These are phyloP conservation scores for Mycosphaerelloides madeirae DNA, from an alignment of 2,329 filamentous ascomycete species.

Conservation along the genomic window DNA sequence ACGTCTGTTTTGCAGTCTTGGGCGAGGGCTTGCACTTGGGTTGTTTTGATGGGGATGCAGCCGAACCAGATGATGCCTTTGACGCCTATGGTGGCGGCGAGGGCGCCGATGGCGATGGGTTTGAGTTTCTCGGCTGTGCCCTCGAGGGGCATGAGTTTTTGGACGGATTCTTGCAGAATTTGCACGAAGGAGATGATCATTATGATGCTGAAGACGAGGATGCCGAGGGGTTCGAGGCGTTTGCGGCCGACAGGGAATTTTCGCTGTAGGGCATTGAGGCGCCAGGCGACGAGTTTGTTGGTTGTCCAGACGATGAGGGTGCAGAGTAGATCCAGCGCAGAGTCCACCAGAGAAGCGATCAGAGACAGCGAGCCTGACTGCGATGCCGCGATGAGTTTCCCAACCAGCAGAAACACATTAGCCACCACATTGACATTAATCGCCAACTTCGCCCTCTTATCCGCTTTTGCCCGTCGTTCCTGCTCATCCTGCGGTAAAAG, in stretches of 20 bases:
- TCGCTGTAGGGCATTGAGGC: conserved; percentile 45
- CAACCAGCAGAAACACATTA: conserved; percentile 53
- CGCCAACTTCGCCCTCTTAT: conserved; percentile 51
- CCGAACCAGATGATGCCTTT: conserved; percentile 59
- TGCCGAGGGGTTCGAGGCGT: conserved; percentile 57
- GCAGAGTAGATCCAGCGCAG: conserved; percentile 56
- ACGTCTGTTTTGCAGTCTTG: conserved; percentile 63
- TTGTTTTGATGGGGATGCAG: conserved; percentile 57
- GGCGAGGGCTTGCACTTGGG: conserved; percentile 59
- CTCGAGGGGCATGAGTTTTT: conserved; percentile 50
- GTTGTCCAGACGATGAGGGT: conserved; percentile 59
- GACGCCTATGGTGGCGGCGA: conserved; percentile 54
- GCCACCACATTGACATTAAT: conserved; percentile 59
- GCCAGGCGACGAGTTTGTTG: conserved; percentile 56
- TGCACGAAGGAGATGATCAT: conserved; percentile 61
- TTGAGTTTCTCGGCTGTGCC: conserved; percentile 49
- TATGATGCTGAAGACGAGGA: conserved; percentile 59
- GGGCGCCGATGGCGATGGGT: conserved; percentile 52
- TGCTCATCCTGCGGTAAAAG: conserved; percentile 54
- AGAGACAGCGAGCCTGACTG: conserved; percentile 57
- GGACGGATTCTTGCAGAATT: conserved; percentile 57
- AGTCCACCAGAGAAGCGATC: conserved; percentile 59
- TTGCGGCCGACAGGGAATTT: conserved; percentile 56
- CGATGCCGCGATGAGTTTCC: conserved; percentile 53
- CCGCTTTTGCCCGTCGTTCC: conserved; percentile 43